Conservation (phyloP, 805 yeast genomes). For the Candida maris region DNA sequence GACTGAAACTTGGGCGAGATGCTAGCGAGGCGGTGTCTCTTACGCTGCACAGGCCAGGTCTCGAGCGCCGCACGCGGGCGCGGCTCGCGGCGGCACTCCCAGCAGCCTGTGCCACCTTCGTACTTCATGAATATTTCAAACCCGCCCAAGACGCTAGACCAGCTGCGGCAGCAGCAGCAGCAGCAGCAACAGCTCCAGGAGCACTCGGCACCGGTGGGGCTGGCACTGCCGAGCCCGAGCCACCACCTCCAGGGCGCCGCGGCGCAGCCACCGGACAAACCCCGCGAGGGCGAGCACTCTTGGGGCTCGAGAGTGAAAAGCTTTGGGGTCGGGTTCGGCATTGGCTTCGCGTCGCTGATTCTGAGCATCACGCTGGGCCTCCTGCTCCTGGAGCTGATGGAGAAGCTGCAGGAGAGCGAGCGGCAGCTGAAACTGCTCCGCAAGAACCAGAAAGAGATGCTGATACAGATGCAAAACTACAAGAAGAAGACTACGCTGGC, state of each 20-base stretch:
- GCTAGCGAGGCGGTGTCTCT: not conserved
- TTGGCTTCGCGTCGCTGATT: constrained; percentile 14
- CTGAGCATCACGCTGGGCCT: constrained; percentile 13
- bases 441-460: constrained; percentile 33
- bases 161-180: constrained; percentile 10
- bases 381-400: constrained; percentile 12
- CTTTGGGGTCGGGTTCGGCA: constrained; percentile 16
- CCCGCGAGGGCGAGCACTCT: not conserved
- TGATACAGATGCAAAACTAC: constrained; percentile 47
- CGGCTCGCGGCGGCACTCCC: constrained; percentile 3
- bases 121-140: constrained; percentile 21
- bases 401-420: constrained; percentile 23
- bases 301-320: constrained; percentile 8
- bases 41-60: not conserved
- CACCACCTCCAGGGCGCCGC: not conserved
- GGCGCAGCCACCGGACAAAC: not conserved
- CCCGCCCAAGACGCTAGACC: constrained; percentile 31
- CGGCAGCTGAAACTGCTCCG: constrained; percentile 22
- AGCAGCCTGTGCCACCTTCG: constrained; percentile 17
- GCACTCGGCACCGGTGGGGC: constrained; percentile 1
- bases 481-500: constrained; percentile 51
- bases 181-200: constrained; percentile 6
- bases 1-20: too few species aligned
- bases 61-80: not conserved
- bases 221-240: not conserved